phyloP scores from a whole-genome alignment of 805 yeast genomes.

The Yamadazyma philogaea region DNA sequence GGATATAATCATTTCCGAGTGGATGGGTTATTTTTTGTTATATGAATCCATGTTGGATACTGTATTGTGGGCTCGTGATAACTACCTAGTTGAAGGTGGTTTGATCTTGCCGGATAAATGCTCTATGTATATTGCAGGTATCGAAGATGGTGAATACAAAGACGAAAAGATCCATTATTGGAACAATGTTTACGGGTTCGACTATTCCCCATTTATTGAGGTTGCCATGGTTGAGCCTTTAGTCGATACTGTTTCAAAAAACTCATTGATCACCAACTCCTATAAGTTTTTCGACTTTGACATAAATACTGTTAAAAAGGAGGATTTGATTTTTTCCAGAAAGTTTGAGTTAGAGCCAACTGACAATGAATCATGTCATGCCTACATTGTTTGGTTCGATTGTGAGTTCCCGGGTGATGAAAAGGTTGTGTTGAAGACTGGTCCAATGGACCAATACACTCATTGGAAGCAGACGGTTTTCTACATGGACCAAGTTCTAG shows the following conservation, averaged over 20 bases:
- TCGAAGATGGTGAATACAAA: slow-evolving; percentile 91
- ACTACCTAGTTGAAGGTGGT: slow-evolving; percentile 78
- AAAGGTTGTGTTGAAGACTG: slow-evolving; percentile 80
- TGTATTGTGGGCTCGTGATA: slow-evolving; percentile 90
- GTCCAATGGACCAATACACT: slow-evolving; percentile 90
- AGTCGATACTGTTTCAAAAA: slow-evolving; percentile 88
- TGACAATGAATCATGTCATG: slow-evolving; percentile 81
- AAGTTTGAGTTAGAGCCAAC: slow-evolving; percentile 71
- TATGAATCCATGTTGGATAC: slow-evolving; percentile 98
- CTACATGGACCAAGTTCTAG: slow-evolving; percentile 79
- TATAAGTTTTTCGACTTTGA: slow-evolving; percentile 76
- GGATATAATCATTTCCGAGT: slow-evolving; percentile 92
- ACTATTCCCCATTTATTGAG: slow-evolving; percentile 85
- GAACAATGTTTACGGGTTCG: slow-evolving; percentile 97
- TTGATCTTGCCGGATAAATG: slow-evolving; percentile 94
- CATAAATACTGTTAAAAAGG: slow-evolving; percentile 81
- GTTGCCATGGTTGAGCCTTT: slow-evolving; percentile 90
- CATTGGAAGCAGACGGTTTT: slow-evolving; percentile 99
- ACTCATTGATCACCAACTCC: slow-evolving; percentile 68
- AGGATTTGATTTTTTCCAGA: slow-evolving; percentile 72
- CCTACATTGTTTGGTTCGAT: slow-evolving; percentile 92
- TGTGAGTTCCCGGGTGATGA: slow-evolving; percentile 76
- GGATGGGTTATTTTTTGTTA: slow-evolving; percentile 98
- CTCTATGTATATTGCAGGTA: slow-evolving; percentile 81
- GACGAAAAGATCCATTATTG: slow-evolving; percentile 89